Evolutionary conservation across 345 rosid genomes (phyloP).

Genomic region (Populus tremula): DNA sequence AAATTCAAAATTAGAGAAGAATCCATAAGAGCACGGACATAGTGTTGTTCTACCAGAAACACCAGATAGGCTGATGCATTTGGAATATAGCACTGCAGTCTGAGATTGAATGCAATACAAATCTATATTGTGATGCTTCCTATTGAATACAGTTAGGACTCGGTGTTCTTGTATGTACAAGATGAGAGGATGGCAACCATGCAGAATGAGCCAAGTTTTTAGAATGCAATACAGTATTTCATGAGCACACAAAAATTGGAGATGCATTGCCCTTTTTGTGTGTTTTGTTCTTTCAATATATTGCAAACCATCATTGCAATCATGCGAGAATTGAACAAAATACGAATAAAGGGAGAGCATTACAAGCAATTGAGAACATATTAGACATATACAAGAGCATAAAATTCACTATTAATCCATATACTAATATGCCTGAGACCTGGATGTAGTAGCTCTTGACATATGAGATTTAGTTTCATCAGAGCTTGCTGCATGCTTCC

Average conservation of each 20-base stretch:
- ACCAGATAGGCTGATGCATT: background rate
- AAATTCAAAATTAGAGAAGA: background rate
- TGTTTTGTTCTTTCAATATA: background rate
- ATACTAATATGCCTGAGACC: slow-evolving; percentile 36
- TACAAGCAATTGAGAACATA: background rate
- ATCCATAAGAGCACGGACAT: background rate
- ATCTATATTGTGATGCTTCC: background rate
- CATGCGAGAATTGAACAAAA: background rate
- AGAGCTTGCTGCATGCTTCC: slow-evolving; percentile 47
- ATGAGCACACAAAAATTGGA: background rate
- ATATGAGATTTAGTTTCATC: slow-evolving; percentile 66
- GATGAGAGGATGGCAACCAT: background rate
- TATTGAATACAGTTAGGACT: background rate
- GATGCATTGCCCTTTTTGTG: background rate
- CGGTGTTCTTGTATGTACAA: background rate
- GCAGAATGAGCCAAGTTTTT: background rate
- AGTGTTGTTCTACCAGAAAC: background rate
- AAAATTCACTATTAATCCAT: background rate
- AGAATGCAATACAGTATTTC: background rate
- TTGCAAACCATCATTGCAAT: background rate
- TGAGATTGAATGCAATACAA: background rate
- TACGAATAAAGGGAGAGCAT: background rate
- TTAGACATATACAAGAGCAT: background rate
- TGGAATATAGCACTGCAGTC: too few species aligned
- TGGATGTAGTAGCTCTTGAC: slow-evolving; percentile 74